Percentiles rank a stretch among this genome's conserved stretches.
phyloP scores from a whole-genome alignment of 2,329 filamentous ascomycete genomes.

The Trichoderma gracile region DNA sequence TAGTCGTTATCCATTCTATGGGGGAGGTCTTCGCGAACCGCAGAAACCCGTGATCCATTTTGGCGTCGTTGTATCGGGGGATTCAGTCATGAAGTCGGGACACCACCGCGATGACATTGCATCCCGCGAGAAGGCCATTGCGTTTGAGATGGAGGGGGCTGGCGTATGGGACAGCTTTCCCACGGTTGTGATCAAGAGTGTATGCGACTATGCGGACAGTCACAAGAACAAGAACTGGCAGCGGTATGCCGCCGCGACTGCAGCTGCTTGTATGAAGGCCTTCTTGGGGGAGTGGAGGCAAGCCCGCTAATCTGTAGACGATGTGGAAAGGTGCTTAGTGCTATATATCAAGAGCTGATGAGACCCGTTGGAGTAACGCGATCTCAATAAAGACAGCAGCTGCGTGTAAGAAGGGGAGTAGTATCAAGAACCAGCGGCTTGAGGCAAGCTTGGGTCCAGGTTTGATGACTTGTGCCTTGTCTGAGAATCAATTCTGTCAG shows the following conservation, averaged over 20 bases:
- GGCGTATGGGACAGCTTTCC: slow-evolving; percentile 36
- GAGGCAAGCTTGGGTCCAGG: neutral
- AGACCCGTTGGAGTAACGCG: neutral
- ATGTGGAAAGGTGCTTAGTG: no score
- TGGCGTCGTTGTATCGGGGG: slow-evolving; percentile 42
- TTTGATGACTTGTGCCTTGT: no score
- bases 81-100: slow-evolving; percentile 43
- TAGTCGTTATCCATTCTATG: neutral
- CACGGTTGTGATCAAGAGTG: slow-evolving; percentile 40
- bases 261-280: slow-evolving; percentile 21
- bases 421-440: neutral
- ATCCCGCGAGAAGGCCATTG: slow-evolving; percentile 29
- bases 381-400: neutral
- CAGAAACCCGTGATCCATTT: slow-evolving; percentile 30
- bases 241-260: slow-evolving; percentile 27
- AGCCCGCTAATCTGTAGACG: neutral
- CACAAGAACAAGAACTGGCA: slow-evolving; percentile 43
- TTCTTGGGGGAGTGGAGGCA: slow-evolving; percentile 17
- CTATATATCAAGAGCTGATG: no score
- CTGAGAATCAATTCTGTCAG: no score
- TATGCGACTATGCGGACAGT: slow-evolving; percentile 43
- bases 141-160: slow-evolving; percentile 39
- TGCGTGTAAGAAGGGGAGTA: neutral
- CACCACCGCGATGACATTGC: slow-evolving; percentile 38
- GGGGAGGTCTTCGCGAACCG: neutral